A percentile compares a stretch with the other conserved stretches of the same genome.
Evolutionary conservation across 1,139 yeast genomes (phyloP).

Genomic region (Spathaspora sp.): DNA sequence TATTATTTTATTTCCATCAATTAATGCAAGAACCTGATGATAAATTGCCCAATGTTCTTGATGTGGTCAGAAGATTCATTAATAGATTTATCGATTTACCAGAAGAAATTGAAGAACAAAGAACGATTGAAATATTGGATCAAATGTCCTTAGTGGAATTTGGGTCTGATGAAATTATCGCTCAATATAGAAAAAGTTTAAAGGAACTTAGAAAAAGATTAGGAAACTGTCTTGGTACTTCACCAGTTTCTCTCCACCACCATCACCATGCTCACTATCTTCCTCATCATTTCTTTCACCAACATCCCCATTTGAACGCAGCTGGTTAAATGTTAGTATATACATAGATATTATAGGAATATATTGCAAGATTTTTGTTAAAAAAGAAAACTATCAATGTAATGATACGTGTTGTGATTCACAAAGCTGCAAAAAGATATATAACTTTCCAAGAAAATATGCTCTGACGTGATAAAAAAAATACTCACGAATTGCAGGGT

Average conservation of each 20-base stretch:
- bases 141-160: background rate
- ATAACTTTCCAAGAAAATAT: too few species aligned
- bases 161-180: background rate
- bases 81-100: background rate
- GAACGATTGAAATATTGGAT: slow-evolving; percentile 1
- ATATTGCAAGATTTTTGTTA: too few species aligned
- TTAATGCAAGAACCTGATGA: background rate
- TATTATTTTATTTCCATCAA: background rate
- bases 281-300: background rate
- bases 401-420: background rate
- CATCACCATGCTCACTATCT: background rate
- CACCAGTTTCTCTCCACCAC: background rate
- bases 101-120: background rate
- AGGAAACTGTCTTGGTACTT: background rate
- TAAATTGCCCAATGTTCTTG: background rate
- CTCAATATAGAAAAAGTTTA: background rate
- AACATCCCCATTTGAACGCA: background rate
- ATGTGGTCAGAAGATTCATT: background rate
- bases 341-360: too few species aligned
- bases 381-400: too few species aligned
- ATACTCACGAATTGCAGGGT: too few species aligned
- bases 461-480: too few species aligned
- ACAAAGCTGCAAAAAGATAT: background rate
- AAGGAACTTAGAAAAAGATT: slow-evolving; percentile 2
- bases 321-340: background rate